A percentile compares a stretch with the other conserved stretches of the same genome.
Evolutionary conservation across 345 rosid species (phyloP).

Genomic region (Corymbia maculata): DNA sequence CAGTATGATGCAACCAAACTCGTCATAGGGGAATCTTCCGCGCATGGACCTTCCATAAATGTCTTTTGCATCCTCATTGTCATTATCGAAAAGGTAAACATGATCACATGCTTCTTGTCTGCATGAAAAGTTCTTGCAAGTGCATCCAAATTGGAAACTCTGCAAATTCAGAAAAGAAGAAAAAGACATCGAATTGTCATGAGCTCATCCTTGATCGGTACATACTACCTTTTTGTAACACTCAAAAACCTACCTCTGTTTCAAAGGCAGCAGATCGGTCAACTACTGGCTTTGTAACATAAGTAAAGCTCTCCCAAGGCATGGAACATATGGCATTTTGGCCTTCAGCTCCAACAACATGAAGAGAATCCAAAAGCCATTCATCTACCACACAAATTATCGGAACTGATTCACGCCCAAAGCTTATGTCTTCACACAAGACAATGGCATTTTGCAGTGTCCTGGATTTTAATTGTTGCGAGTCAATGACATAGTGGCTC

Average conservation of each 20-base stretch:
- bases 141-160: slow-evolving; percentile 69
- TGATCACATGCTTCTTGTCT: slow-evolving; percentile 73
- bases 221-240: background rate
- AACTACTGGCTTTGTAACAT: slow-evolving; percentile 51
- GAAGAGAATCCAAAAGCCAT: slow-evolving; percentile 25
- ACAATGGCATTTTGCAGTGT: slow-evolving; percentile 32
- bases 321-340: slow-evolving; percentile 12
- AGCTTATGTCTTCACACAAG: slow-evolving; percentile 79
- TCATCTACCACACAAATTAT: slow-evolving; percentile 71
- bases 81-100: slow-evolving; percentile 84
- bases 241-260: slow-evolving; percentile 40
- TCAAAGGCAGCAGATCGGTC: slow-evolving; percentile 37
- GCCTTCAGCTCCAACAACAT: slow-evolving; percentile 11
- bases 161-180: slow-evolving; percentile 7
- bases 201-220: background rate
- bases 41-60: slow-evolving; percentile 61
- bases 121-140: slow-evolving; percentile 56
- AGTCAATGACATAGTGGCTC: slow-evolving; percentile 68
- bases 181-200: background rate
- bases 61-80: slow-evolving; percentile 93
- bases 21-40: slow-evolving; percentile 81
- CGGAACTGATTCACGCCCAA: slow-evolving; percentile 69
- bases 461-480: slow-evolving; percentile 37
- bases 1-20: slow-evolving; percentile 62
- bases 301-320: slow-evolving; percentile 85